Evolutionary conservation across 148 eudicot species (phyloP), one percentile per base, ranked within the genome.

Genomic region (Camellia japonica): DNA sequence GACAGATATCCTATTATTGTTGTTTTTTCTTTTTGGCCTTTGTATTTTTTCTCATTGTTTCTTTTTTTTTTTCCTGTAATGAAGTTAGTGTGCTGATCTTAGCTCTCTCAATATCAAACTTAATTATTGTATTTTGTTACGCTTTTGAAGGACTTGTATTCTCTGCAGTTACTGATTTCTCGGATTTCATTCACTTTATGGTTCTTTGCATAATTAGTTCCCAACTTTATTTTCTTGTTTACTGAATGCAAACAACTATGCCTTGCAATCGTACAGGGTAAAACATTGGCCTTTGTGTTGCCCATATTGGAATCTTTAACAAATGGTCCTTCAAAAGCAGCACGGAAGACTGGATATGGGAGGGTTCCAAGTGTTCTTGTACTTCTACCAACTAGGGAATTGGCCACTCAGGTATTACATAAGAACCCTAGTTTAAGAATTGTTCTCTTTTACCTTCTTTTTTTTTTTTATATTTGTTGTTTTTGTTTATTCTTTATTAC

Each of bases 211-310:
- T 69, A 73, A 55, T 30, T 69, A 2, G 51, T 23, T 63, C 16
- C 11, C 19, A 61, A 3, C 52, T 46, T 60, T 77, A 41, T 70
- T 10, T 7, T 14, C 3, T 54, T 30, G 19, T 76, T 64, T 70
- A 46, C 66, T 6, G 67, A 60, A 56, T 46, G 20, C 16, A n/a
- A 11, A 51, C 51, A 18, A 80, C 23, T 2, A 43, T 80, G 4
- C 15, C 16, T 76, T 30, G 44, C 74, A 51, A 64, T 68, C 30
- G 5, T 76, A 44, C 91, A 93, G 98, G 99, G 99, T 56, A 96
- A 96, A 86, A 93, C 99, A 71, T 90, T 96, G 83, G 98, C 99
- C 14, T 96, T 93, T 84, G 95, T 96, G 88, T 81, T 96, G 83
- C 99, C 98, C 2, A 93, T 96, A 83, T 73, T 93, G 73, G 99